A percentile compares a stretch with the other conserved stretches of the same genome.
phyloP scores from a whole-genome alignment of 345 rosid species.

The Corymbia maculata region DNA sequence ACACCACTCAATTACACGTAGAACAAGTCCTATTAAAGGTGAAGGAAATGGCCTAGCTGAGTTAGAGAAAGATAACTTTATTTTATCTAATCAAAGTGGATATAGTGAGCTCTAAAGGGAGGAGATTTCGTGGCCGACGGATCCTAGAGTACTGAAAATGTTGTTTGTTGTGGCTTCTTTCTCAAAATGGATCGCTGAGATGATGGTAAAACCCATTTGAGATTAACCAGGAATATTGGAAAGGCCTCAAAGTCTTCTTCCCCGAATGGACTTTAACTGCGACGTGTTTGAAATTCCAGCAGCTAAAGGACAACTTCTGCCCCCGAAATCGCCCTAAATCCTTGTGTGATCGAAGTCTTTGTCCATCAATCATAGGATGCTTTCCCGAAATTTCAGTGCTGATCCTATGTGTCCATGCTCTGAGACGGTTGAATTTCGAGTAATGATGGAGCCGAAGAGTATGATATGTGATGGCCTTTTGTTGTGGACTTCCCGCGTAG shows the following conservation, averaged over 20 bases:
- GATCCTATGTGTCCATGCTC: not conserved
- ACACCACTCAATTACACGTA: not conserved
- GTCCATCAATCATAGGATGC: not conserved
- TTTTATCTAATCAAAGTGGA: not conserved
- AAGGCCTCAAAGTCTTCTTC: not conserved
- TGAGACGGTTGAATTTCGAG: not conserved
- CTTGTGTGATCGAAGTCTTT: not conserved
- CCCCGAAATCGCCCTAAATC: not conserved
- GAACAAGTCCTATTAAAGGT: not conserved
- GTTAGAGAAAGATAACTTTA: not conserved
- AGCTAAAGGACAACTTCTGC: not conserved
- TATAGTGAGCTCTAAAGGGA: not conserved
- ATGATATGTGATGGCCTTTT: not conserved
- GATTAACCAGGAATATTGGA: not conserved
- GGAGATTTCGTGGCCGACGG: not conserved
- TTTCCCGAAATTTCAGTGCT: not conserved
- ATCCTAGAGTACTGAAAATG: not conserved
- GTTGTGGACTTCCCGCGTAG: not conserved
- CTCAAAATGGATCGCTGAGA: not conserved
- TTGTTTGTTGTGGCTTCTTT: not conserved
- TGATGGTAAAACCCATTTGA: not conserved
- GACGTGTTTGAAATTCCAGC: not conserved
- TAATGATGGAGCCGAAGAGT: not conserved
- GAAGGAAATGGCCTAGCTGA: not conserved
- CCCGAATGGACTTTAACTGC: not conserved